Conservation (phyloP, 805 yeast genomes). For the Teunomyces stri region DNA sequence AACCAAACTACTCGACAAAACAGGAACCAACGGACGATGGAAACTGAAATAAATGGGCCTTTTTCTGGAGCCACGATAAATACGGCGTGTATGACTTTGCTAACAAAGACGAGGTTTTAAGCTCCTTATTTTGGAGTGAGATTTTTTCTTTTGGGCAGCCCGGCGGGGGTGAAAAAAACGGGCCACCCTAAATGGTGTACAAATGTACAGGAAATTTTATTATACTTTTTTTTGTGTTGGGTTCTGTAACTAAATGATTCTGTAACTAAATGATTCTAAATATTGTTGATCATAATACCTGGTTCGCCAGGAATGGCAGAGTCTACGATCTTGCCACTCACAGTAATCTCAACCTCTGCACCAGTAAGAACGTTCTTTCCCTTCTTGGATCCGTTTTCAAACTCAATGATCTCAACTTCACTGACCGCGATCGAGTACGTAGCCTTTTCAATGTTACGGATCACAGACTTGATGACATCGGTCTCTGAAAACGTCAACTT, state of each 20-base stretch:
- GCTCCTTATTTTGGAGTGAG: slow-evolving; percentile 1
- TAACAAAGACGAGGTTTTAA: neutral
- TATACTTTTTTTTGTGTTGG: neutral
- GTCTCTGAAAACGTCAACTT: slow-evolving; percentile 80
- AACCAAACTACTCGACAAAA: neutral
- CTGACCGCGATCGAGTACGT: slow-evolving; percentile 55
- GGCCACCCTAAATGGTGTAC: neutral
- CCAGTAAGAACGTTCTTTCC: slow-evolving; percentile 72
- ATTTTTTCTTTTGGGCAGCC: slow-evolving; percentile 1
- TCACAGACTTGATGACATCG: slow-evolving; percentile 56
- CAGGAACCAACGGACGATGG: neutral
- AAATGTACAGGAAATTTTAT: neutral
- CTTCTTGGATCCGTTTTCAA: slow-evolving; percentile 57
- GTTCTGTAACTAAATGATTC: too few relatives aligned
- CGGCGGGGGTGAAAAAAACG: too few relatives aligned
- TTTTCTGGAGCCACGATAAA: neutral
- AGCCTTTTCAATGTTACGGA: slow-evolving; percentile 58
- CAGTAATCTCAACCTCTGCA: slow-evolving; percentile 62
- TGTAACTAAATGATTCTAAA: slow-evolving; percentile 21
- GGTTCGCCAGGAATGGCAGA: slow-evolving; percentile 92
- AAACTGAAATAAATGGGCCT: too few relatives aligned
- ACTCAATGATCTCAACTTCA: slow-evolving; percentile 57
- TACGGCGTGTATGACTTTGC: neutral
- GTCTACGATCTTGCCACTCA: slow-evolving; percentile 68
- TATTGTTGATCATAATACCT: slow-evolving; percentile 73